phyloP scores from a whole-genome alignment of 495 filamentous ascomycete genomes.

The Hypoxylon subgilvum region DNA sequence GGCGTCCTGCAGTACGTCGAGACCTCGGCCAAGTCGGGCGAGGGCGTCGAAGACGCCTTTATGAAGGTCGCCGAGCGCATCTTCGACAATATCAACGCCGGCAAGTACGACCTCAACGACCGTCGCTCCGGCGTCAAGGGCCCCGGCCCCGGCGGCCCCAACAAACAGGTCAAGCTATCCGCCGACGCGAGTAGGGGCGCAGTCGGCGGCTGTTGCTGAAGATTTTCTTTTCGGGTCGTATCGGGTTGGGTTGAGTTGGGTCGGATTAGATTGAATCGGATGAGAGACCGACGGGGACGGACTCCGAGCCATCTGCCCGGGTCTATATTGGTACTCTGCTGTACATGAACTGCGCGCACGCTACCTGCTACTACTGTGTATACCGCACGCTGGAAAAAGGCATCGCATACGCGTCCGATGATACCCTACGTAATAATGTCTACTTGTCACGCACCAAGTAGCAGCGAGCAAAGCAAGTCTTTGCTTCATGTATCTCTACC shows the following conservation, averaged over 20 bases:
- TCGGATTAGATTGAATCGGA: neutral
- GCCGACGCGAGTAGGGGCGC: slow-evolving; percentile 42
- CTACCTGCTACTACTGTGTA: too few species aligned
- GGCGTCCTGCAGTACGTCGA: slow-evolving; percentile 89
- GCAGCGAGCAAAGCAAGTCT: neutral
- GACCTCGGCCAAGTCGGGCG: slow-evolving; percentile 92
- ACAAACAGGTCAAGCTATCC: slow-evolving; percentile 53
- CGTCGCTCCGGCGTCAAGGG: slow-evolving; percentile 89
- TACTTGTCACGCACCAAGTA: slow-evolving; percentile 29
- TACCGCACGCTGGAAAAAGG: slow-evolving; percentile 11
- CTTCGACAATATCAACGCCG: slow-evolving; percentile 91
- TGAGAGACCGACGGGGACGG: too few species aligned
- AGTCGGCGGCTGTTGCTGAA: slow-evolving; percentile 41
- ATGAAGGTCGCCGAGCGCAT: slow-evolving; percentile 91
- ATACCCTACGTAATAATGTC: slow-evolving; percentile 40
- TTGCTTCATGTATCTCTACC: too few species aligned
- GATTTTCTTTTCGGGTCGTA: neutral
- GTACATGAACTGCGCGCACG: too few species aligned
- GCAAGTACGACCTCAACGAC: slow-evolving; percentile 93
- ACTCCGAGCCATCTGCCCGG: too few species aligned
- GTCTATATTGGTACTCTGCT: neutral
- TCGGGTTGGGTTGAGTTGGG: neutral
- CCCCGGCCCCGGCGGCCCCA: slow-evolving; percentile 56
- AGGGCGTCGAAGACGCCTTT: slow-evolving; percentile 91
- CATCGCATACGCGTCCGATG: slow-evolving; percentile 36